Percentiles rank a stretch among this genome's conserved stretches.
These are phyloP conservation scores for Paulownia fortunei DNA, from an alignment of 257 asterid genomes.

Conservation along the genomic window DNA sequence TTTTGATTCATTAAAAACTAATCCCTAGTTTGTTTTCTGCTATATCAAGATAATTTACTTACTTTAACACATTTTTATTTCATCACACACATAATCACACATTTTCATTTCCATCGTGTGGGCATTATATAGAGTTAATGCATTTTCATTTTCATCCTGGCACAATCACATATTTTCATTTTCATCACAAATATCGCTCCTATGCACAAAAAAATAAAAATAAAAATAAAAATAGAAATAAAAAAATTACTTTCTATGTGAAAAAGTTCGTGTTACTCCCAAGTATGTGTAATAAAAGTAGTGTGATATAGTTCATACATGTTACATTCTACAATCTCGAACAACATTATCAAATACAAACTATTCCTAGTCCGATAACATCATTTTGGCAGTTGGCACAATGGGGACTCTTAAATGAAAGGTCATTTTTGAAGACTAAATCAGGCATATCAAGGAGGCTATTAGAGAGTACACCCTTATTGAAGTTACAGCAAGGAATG, in stretches of 20 bases:
- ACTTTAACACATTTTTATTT: too few relatives aligned
- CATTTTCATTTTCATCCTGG: too few relatives aligned
- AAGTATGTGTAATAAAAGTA: not conserved
- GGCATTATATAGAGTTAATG: too few relatives aligned
- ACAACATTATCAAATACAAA: slow-evolving; percentile 23
- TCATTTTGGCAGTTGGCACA: not conserved
- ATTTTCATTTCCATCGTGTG: too few relatives aligned
- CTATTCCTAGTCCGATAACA: not conserved
- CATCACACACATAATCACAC: too few relatives aligned
- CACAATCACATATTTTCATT: not conserved
- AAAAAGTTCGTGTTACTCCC: not conserved
- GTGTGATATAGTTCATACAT: not conserved
- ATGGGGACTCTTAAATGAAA: not conserved
- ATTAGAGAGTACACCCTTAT: slow-evolving; percentile 31
- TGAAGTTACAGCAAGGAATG: slow-evolving; percentile 22
- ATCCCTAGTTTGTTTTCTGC: too few relatives aligned
- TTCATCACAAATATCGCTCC: not conserved
- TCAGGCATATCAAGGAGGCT: slow-evolving; percentile 1
- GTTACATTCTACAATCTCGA: not conserved
- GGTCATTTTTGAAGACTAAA: not conserved
- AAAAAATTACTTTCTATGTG: not conserved
- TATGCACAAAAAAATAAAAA: not conserved
- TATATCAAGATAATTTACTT: too few relatives aligned
- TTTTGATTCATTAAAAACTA: too few relatives aligned
- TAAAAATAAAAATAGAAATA: too few relatives aligned